Evolutionary conservation across 768 basidiomycete species (phyloP), one percentile per base, ranked within the genome.

Genomic region (Lactifluus rugatus): DNA sequence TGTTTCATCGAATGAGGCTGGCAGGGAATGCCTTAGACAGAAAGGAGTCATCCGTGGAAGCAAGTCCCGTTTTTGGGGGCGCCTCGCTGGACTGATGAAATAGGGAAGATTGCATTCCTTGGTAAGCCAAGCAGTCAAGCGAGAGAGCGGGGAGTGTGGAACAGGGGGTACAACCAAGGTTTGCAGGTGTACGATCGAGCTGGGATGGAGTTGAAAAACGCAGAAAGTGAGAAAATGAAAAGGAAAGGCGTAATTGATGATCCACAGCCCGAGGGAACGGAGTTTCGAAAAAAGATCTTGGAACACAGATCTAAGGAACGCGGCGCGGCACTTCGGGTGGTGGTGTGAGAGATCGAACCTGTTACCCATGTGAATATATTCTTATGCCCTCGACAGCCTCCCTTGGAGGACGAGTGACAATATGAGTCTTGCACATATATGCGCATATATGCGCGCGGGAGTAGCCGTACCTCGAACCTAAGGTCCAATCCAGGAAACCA

Each of bases 41-140:
- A 70, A 45, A 59, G 50, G 41, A 66, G 56, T 62, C 14, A 71
- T 44, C 39, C 47, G 48, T 31, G 19, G 49, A 60, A 51, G 54
- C 48, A 34, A 7, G 36, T 21, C 52, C 19, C n/a, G 7, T 44
- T 54, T 31, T 53, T n/a, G 51, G 50, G 51, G 19, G 45, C 25
- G 36, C 36, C 36, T 57, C 25, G 52, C 25, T 54, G 47, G 17
- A 42, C n/a, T 11, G 49, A 52, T 34, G 44, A 32, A 52, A 58
- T 37, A 54, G 58, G 53, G 32, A 59, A 54, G 41, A 59, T 54
- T 53, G 23, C 52, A 25, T 54, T 49, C 25, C 47, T 31, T 23
- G 32, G 52, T 36, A n/a, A 21, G 52, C 6, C 17, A 19, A 37
- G 52, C 39, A 37, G 37, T 36, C 9, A 36, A 36, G 46, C 11